A percentile compares a stretch with the other conserved stretches of the same genome.
Conservation (phyloP, 495 filamentous ascomycete species). For the Penicillium antarcticum region DNA sequence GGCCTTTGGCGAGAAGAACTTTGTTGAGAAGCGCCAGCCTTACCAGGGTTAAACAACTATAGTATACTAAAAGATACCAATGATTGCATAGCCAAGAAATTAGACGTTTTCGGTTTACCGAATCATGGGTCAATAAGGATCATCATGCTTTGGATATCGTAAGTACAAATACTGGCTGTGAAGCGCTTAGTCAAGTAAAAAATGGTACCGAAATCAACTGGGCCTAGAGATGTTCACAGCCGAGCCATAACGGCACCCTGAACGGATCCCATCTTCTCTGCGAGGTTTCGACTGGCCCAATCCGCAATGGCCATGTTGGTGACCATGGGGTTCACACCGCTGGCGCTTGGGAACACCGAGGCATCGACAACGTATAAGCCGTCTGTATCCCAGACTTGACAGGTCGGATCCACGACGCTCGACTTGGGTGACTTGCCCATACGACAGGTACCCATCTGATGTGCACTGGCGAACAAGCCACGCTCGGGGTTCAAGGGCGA, state of each 20-base stretch:
- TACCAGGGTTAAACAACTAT: conserved; percentile 6
- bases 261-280: conserved; percentile 22
- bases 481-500: conserved; percentile 44
- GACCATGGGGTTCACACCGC: conserved; percentile 92
- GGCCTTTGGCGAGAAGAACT: conserved; percentile 42
- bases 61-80: not conserved
- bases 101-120: not conserved
- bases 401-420: conserved; percentile 73
- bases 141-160: conserved; percentile 2
- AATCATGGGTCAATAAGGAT: not conserved
- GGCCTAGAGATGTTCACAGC: conserved; percentile 2
- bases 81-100: not conserved
- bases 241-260: conserved; percentile 14
- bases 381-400: conserved; percentile 72
- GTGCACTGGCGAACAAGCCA: conserved; percentile 59
- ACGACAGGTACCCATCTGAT: conserved; percentile 89
- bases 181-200: not conserved
- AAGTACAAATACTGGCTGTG: not conserved
- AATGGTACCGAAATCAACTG: not conserved
- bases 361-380: conserved; percentile 80
- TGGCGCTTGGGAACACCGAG: conserved; percentile 84
- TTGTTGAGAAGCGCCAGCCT: conserved; percentile 40
- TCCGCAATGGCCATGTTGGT: conserved; percentile 81
- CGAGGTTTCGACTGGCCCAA: conserved; percentile 39
- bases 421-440: conserved; percentile 61